Evolutionary conservation across 306 rosid genomes (phyloP).

Genomic region (Lupinus albus): DNA sequence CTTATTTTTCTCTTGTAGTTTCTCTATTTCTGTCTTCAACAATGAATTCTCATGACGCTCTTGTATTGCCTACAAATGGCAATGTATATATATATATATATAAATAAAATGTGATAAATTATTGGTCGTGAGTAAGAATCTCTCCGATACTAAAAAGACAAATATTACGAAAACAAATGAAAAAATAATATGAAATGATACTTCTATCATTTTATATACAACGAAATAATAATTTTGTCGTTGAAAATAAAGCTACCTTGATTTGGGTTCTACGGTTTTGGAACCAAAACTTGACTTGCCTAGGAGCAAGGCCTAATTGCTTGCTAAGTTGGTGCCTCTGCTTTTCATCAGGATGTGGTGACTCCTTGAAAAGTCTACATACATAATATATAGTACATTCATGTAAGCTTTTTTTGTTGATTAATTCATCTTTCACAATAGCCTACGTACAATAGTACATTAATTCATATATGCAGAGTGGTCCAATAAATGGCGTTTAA

Average conservation of each 20-base stretch:
- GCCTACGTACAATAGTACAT: conserved; percentile 8
- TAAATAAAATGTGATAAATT: too few relatives aligned
- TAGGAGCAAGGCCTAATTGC: conserved; percentile 86
- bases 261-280: conserved; percentile 99
- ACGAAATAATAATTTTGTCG: too few relatives aligned
- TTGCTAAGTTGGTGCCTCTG: conserved; percentile 96
- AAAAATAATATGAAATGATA: too few relatives aligned
- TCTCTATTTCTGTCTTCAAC: conserved; percentile 85
- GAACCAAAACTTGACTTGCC: conserved; percentile 99
- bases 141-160: too few relatives aligned
- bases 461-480: not conserved
- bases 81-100: too few relatives aligned
- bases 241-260: conserved; percentile 63
- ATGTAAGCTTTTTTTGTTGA: conserved; percentile 16
- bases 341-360: conserved; percentile 98
- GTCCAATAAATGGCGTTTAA: conserved; percentile 26
- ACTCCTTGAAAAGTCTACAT: conserved; percentile 87
- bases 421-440: not conserved
- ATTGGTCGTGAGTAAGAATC: too few relatives aligned
- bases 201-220: too few relatives aligned
- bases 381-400: not conserved
- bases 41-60: conserved; percentile 92
- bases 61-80: conserved; percentile 75
- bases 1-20: conserved; percentile 77
- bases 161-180: too few relatives aligned